These are phyloP conservation scores for Glarea lozoyensis DNA, from an alignment of 495 filamentous ascomycete genomes.

Conservation along the genomic window DNA sequence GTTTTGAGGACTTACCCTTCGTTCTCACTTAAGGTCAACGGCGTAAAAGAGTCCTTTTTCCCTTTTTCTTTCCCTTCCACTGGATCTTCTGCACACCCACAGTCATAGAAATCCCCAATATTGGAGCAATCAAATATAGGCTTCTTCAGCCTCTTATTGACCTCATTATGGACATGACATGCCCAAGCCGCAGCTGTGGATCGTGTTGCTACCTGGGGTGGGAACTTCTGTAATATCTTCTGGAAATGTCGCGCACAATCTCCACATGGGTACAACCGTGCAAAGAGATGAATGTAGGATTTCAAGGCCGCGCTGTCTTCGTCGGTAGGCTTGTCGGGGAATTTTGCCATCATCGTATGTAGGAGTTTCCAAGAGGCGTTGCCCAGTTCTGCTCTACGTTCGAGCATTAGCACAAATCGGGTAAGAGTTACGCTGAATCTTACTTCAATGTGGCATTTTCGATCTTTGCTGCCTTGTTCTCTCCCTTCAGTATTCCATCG, in stretches of 20 bases:
- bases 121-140: conserved; percentile 1
- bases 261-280: conserved; percentile 88
- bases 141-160: conserved; percentile 82
- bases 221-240: conserved; percentile 67
- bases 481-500: conserved; percentile 54
- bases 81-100: conserved; percentile 78
- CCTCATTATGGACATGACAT: conserved; percentile 89
- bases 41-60: conserved; percentile 15
- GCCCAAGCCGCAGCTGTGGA: conserved; percentile 84
- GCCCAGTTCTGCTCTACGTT: conserved; percentile 70
- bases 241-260: conserved; percentile 93
- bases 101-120: conserved; percentile 69
- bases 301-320: conserved; percentile 79
- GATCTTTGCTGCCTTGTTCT: conserved; percentile 77
- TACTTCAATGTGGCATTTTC: conserved; percentile 89
- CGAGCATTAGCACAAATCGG: conserved; percentile 12
- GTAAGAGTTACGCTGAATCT: conserved; percentile 11
- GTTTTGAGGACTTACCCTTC: conserved; percentile 20
- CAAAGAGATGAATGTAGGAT: conserved; percentile 83
- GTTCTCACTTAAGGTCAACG: conserved; percentile 28
- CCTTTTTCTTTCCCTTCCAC: conserved; percentile 19
- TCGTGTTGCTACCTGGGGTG: conserved; percentile 82
- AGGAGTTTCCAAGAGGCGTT: conserved; percentile 86
- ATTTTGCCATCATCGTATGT: conserved; percentile 92
- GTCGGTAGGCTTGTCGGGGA: conserved; percentile 72